Base-by-base conservation (phyloP, 83 land plant species). In the Diphasiastrum complanatum region DNA sequence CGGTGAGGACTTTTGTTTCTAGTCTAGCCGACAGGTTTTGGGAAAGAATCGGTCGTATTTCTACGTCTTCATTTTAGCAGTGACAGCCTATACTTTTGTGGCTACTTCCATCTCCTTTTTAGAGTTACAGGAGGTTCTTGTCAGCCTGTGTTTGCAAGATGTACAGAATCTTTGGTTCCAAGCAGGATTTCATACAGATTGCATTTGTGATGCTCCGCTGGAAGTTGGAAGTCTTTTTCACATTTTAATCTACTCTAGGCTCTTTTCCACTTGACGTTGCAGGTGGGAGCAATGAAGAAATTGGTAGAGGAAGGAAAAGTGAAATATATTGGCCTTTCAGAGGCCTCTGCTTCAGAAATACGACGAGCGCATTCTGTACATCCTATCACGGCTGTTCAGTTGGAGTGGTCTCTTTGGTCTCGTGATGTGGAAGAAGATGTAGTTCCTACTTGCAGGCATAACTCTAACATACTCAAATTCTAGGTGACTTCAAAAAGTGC, bases 341-440 rank as follows among this genome's bases (percentile, higher is more conserved):
- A 71, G 23, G 74, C 74, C 4, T 49, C 50, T 6, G 35, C 49
- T 43, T 55, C 72, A 6, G 52, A 51, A 28, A 71, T 71, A 6
- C 32, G 51, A 45, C 61, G 74, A 41, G 74, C 74, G 41, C 74
- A 71, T 71, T 72, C 74, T 16, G 72, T 71, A 23, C 74, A 71
- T 46, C 74, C 74, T 18, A 64, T 71, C 11, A 50, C 70, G 32
- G 73, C 73, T 20, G 49, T 69, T 8, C 73, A 69, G 47, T 18
- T 69, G 1, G 74, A 71, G 38, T 71, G 71, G 70, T 71, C 74
- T 2, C 60, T 71, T 4, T 71, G 74, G 74, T 28, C 72, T 5
- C 72, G 74, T 19, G 74, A 66, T 18, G 33, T 53, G 18, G 74
- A 71, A 47, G 61, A 53, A 23, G 70, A 71, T 33, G 33, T 65